Evolutionary conservation across 1,139 yeast genomes (phyloP), one percentile per base, ranked within the genome.

Genomic region (Candida buenavistaensis): DNA sequence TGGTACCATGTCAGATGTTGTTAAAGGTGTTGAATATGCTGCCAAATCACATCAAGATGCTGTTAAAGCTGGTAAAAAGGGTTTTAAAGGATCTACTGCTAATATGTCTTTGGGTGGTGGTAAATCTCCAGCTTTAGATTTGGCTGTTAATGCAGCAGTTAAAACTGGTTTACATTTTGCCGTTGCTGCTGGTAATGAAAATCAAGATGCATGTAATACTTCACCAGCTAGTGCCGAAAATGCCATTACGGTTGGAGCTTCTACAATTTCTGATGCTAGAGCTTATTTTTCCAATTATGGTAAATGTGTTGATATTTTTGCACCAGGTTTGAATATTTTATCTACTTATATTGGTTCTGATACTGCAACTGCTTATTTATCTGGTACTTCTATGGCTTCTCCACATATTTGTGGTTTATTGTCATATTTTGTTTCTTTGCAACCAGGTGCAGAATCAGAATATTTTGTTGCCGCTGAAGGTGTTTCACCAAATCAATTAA

Each of bases 61-160:
- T 33, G 56, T 50, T 32, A 52, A 49, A 23, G 45, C 51, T 3
- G 55, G 55, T 38, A 52, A 57, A 36, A 61, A 59, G 46, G 68
- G 69, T 5, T 67, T 64, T 54, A 67, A 67, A 50, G 75, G 75
- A 30, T 64, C 73, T 20, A 62, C 69, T 15, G 67, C 65, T 40
- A 68, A 68, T 48, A 59, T 68, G 68, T 66, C 72, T 5, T 50
- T 67, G 45, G 73, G 74, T 14, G 73, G 73, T 31, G 72, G 72
- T 35, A 54, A 50, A 15, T 62, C 70, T 13, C 54, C 61, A 20
- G 72, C 73, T 1, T 58, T 67, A 38, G 73, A 68, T 43, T 50
- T 60, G 46, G 72, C 72, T 4, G 71, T 62, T 23, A 62, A 67
- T 44, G 73, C 73, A 15, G 73, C 65, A 19, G 57, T 61, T 29